Conservation (phyloP, 345 rosid genomes). For the Eucalyptus urophylla region DNA sequence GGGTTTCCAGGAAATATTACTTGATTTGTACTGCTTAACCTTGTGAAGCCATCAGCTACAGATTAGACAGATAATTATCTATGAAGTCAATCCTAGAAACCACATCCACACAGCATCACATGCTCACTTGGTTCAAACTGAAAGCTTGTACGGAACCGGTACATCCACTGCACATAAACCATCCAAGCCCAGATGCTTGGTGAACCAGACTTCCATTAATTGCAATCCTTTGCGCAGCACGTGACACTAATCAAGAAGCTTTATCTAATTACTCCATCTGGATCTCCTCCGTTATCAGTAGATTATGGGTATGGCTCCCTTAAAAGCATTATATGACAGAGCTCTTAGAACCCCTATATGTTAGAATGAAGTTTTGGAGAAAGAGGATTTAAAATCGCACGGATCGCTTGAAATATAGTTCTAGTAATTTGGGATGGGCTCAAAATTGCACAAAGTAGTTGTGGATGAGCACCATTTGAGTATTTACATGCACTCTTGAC, state of each 20-base stretch:
- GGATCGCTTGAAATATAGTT: not conserved
- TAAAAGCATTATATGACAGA: not conserved
- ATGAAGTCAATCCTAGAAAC: not conserved
- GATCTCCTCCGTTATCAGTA: not conserved
- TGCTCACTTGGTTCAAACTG: not conserved
- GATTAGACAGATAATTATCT: slow-evolving; percentile 67
- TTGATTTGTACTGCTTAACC: too few species aligned
- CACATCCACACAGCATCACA: not conserved
- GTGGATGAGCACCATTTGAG: not conserved
- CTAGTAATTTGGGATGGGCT: not conserved
- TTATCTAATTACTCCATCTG: not conserved
- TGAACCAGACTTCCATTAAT: not conserved
- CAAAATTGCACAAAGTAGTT: not conserved
- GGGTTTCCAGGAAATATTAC: too few species aligned
- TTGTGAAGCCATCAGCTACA: slow-evolving; percentile 49
- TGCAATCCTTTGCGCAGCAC: not conserved
- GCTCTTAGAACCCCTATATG: not conserved
- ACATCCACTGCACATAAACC: not conserved
- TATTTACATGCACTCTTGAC: not conserved
- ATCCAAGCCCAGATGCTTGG: slow-evolving; percentile 18
- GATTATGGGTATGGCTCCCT: not conserved
- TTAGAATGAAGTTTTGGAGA: not conserved
- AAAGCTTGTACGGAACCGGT: not conserved
- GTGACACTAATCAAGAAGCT: not conserved
- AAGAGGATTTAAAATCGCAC: not conserved